These are phyloP conservation scores for Angophora floribunda DNA, from an alignment of 345 rosid genomes.

Conservation along the genomic window DNA sequence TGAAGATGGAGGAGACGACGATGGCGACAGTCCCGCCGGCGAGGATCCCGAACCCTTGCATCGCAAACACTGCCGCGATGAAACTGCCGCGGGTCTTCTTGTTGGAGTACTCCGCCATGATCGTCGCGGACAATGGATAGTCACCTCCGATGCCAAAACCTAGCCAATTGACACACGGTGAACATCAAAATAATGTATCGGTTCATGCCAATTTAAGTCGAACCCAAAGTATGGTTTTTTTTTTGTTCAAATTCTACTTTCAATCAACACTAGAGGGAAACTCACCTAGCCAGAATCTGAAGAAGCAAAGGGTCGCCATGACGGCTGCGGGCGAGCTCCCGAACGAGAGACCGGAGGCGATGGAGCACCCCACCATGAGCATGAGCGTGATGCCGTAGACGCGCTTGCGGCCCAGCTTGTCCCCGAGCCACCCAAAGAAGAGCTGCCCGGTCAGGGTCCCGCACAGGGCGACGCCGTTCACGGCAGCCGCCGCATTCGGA, in stretches of 20 bases:
- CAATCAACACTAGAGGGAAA: background rate
- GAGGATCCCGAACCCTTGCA: conserved; percentile 4
- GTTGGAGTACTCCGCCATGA: conserved; percentile 7
- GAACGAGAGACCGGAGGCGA: background rate
- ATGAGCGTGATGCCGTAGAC: conserved; percentile 3
- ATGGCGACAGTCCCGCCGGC: background rate
- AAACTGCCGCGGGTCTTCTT: conserved; percentile 5
- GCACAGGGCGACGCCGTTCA: conserved; percentile 1
- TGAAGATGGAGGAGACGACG: background rate
- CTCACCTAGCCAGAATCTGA: conserved; percentile 2
- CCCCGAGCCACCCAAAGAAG: conserved; percentile 8
- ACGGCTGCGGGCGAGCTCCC: background rate
- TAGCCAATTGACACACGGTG: background rate
- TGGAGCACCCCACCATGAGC: conserved; percentile 2
- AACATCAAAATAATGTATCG: background rate
- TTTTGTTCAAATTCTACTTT: background rate
- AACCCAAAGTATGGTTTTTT: background rate
- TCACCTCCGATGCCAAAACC: conserved; percentile 6
- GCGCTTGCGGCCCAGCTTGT: conserved; percentile 1
- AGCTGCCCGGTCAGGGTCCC: conserved; percentile 5
- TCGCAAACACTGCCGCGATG: conserved; percentile 2
- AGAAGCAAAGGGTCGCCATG: conserved; percentile 7
- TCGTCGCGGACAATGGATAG: conserved; percentile 2
- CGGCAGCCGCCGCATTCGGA: background rate
- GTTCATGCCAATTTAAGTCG: background rate